phyloP scores from a whole-genome alignment of 345 rosid species.

The Carallia brachiata region DNA sequence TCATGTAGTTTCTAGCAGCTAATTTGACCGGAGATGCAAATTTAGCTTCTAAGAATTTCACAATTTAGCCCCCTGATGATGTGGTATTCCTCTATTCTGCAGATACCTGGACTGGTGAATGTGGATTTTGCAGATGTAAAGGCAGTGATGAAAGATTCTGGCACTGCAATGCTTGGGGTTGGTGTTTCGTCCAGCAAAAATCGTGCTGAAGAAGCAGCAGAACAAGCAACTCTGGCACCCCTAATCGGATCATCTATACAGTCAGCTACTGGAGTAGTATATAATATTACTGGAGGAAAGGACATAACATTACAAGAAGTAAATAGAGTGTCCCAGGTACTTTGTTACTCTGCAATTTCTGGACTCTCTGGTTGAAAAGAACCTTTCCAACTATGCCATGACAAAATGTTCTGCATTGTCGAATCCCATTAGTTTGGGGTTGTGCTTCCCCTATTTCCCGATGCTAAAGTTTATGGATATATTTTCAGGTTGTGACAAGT shows the following conservation, averaged over 20 bases:
- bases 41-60: not conserved
- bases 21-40: not conserved
- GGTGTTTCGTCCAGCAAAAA: constrained; percentile 97
- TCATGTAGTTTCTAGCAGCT: not conserved
- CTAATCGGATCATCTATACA: constrained; percentile 97
- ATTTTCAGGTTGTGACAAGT: constrained; percentile 85
- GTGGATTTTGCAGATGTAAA: constrained; percentile 98
- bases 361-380: constrained; percentile 4
- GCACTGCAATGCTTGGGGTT: constrained; percentile 99
- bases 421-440: too few species aligned
- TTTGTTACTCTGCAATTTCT: not conserved
- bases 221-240: constrained; percentile 96
- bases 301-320: constrained; percentile 97
- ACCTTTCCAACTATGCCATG: not conserved
- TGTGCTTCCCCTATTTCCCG: not conserved
- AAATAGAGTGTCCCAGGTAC: constrained; percentile 91
- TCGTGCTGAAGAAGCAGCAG: constrained; percentile 99
- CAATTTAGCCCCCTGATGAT: not conserved
- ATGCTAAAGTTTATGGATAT: not conserved
- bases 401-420: not conserved
- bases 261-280: constrained; percentile 95
- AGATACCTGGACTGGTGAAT: constrained; percentile 98
- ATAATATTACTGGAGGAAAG: constrained; percentile 95
- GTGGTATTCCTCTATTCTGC: constrained; percentile 18
- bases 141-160: constrained; percentile 96